phyloP scores from a whole-genome alignment of 2,329 filamentous ascomycete genomes.

The Xylariaceae sp. region DNA sequence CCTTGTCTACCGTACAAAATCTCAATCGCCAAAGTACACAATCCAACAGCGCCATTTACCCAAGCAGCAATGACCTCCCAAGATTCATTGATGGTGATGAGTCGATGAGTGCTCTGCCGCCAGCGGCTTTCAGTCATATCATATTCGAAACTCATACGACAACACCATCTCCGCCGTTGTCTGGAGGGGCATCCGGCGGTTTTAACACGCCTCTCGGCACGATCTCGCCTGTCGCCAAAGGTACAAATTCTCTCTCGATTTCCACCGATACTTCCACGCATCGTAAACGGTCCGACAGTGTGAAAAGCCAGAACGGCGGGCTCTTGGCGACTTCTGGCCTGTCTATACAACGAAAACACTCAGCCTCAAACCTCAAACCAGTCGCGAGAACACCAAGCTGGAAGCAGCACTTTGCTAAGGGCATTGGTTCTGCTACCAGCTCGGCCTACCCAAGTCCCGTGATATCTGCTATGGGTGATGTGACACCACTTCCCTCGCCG shows the following conservation, averaged over 20 bases:
- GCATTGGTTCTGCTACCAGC: constrained; percentile 56
- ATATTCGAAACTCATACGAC: constrained; percentile 38
- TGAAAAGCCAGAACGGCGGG: constrained; percentile 32
- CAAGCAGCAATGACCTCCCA: constrained; percentile 12
- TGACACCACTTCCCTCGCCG: constrained; percentile 76
- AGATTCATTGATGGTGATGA: constrained; percentile 6
- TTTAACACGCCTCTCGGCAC: constrained; percentile 7
- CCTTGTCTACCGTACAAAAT: constrained; percentile 21
- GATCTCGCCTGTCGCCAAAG: constrained; percentile 16
- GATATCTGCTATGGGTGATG: constrained; percentile 69
- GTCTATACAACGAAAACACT: constrained; percentile 37
- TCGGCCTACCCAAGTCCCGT: constrained; percentile 70
- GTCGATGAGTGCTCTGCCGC: constrained; percentile 8
- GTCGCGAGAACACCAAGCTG: constrained; percentile 59
- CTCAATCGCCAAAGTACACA: constrained; percentile 26
- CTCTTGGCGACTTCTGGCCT: constrained; percentile 29
- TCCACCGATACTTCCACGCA: constrained; percentile 33
- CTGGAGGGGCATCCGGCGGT: constrained; percentile 19
- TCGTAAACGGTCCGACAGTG: constrained; percentile 32
- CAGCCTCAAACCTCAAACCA: constrained; percentile 44
- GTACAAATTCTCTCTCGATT: constrained; percentile 32
- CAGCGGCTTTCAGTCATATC: constrained; percentile 23
- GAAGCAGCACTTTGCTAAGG: constrained; percentile 51
- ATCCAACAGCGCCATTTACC: constrained; percentile 20
- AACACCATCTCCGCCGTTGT: constrained; percentile 34